A percentile compares a stretch with the other conserved stretches of the same genome.
Conservation (phyloP, 192 early-diverging fungal genomes). For the Chytriomyces sp. region DNA sequence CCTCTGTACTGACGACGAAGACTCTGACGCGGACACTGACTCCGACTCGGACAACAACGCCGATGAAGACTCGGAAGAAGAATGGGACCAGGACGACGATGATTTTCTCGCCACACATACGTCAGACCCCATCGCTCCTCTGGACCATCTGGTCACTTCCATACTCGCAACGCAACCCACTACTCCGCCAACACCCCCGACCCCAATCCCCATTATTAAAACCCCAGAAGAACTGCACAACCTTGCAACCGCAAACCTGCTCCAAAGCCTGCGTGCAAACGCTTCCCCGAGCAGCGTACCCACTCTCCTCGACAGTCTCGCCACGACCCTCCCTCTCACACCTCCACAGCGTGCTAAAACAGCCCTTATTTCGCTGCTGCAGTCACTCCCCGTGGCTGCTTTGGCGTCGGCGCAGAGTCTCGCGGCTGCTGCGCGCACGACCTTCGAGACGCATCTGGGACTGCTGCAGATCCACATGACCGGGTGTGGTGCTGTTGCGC, state of each 20-base stretch:
- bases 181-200: not conserved
- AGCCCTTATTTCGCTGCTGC: not conserved
- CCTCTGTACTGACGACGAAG: not conserved
- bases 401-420: not conserved
- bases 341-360: not conserved
- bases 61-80: not conserved
- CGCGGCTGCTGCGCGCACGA: not conserved
- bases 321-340: not conserved
- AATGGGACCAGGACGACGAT: not conserved
- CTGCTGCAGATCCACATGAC: conserved; percentile 10
- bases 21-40: not conserved
- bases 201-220: not conserved
- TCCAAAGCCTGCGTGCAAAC: not conserved
- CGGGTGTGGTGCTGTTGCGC: not conserved
- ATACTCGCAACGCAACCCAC: not conserved
- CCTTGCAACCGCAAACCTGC: not conserved
- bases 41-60: not conserved
- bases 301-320: conserved; percentile 2
- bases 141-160: not conserved
- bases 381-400: not conserved
- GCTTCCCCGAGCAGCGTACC: not conserved
- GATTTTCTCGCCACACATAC: not conserved
- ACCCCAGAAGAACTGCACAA: not conserved
- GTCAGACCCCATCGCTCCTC: not conserved
- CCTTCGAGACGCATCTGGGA: not conserved